Base-by-base conservation (phyloP, 176 grass and related monocot species). In the Carex pumila region DNA sequence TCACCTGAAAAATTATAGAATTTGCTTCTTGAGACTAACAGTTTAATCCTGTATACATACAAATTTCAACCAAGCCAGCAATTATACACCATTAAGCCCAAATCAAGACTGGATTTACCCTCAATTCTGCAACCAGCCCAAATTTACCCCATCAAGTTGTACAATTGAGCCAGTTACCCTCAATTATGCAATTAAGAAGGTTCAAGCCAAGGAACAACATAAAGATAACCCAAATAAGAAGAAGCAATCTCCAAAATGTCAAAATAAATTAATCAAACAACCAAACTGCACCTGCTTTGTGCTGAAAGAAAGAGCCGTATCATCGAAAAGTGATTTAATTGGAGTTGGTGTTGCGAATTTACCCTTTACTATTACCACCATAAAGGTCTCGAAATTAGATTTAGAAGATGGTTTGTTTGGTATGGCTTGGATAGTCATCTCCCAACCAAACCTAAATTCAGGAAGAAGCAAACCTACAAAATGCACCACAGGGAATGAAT, bases 401-500 rank as follows among this genome's bases (percentile, higher is more conserved):
- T 88, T 91, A 43, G 65, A 89, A 84, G 86, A 87, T 37, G 80
- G 72, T 79, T 91, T 91, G 50, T 67, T 86, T 6, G 90, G 85
- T 88, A 98, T 92, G 82, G 93, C 88, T 87, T 94, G 80, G 81
- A 98, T 84, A 83, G 73, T 93, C 83, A 77, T 92, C 22, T 89
- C 83, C 92, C 92, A 98, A 93, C 91, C 95, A 93, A 98, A 98
- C 88, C 95, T 90, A 80, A 93, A 93, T 79, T 93, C 92, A 59
- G 91, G 88, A 52, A 95, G 90, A 86, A 98, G 83, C 56, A 95
- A 86, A 50, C 68, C 95, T 98, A 84, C 84, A 91, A 69, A 81
- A 82, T 79, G 47, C 15, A 63, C 22, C 58, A 85, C 65, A 62
- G 54, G 12, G 68, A 55, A 81, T 41, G 87, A 73, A 81, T 81